Evolutionary conservation across 2,329 filamentous ascomycete species (phyloP), one percentile per base, ranked within the genome.

Genomic region (Rutstroemia sydowiana): DNA sequence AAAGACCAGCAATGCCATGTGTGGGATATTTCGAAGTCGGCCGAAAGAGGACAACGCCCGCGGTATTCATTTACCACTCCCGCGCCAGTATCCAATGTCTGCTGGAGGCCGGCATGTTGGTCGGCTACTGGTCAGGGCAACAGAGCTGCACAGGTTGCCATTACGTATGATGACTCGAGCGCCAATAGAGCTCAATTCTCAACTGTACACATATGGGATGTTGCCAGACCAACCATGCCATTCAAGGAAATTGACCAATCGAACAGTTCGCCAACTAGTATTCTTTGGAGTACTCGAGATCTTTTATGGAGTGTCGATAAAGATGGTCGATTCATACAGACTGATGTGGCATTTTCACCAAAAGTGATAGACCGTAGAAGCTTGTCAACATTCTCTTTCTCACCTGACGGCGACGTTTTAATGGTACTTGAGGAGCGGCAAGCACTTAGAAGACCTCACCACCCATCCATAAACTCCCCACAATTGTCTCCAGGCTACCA

Each of bases 241-340:
- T 85, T 82, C 62, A 83, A 84, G 57, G 78, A 83, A 59, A 75
- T 86, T 43, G 77, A 82, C 53, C 69, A 76, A 36, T 85, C 84
- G 57, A 75, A 79, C 20, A 71, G 64, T 26, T 75, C 80, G 2
- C 82, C 82, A 1, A 75, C 73, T 8, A 75, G 75, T 1, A 64
- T 86, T 14, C 66, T 83, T 6, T 87, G 83, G 82, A 79, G 78
- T 51, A 75, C 82, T 55, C 76, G 81, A 55, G 81, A 85, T 56
- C 72, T 84, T 42, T 67, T 87, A 1, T 87, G 82, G 82, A 82
- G 81, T 1, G 82, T 76, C 6, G 81, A 81, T 1, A 74, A 73
- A 21, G 82, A 85, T 57, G 79, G 79, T 0, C 65, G 75, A 3
- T 84, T 87, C 54, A 76, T 74, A 26, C 83, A 86, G 61, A 83